Percentiles rank a stretch among this genome's conserved stretches.
These are phyloP conservation scores for Gossypium bickii DNA, from an alignment of 345 rosid species.

Conservation along the genomic window DNA sequence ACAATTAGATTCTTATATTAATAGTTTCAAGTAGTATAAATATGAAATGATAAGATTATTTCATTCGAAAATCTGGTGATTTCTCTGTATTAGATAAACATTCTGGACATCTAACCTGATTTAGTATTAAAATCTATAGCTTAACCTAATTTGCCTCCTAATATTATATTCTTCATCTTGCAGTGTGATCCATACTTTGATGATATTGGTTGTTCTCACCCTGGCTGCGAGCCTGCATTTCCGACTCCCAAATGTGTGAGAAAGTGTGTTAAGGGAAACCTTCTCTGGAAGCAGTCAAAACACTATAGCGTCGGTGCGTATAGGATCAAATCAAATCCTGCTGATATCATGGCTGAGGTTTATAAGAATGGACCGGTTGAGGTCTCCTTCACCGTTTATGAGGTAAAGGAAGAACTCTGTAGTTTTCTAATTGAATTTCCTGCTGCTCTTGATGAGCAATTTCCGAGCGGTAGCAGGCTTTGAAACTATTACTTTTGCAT, in stretches of 20 bases:
- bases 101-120: neutral
- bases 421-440: constrained; percentile 6
- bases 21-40: neutral
- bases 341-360: constrained; percentile 86
- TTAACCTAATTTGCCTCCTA: constrained; percentile 4
- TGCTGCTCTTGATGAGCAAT: neutral
- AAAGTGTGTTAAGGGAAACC: constrained; percentile 66
- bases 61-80: neutral
- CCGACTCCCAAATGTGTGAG: constrained; percentile 78
- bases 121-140: neutral
- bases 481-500: neutral
- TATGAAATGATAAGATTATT: neutral
- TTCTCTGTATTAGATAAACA: neutral
- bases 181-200: constrained; percentile 98
- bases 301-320: constrained; percentile 74
- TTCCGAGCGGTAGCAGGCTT: neutral
- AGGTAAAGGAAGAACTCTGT: constrained; percentile 40
- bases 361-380: constrained; percentile 92
- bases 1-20: neutral
- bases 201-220: constrained; percentile 83
- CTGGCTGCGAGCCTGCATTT: constrained; percentile 90
- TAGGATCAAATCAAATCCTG: constrained; percentile 58
- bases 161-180: constrained; percentile 13
- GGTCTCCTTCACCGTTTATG: constrained; percentile 86
- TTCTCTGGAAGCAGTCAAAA: constrained; percentile 68